Conservation (phyloP, 2,329 filamentous ascomycete species). For the Xylaria arbuscula region DNA sequence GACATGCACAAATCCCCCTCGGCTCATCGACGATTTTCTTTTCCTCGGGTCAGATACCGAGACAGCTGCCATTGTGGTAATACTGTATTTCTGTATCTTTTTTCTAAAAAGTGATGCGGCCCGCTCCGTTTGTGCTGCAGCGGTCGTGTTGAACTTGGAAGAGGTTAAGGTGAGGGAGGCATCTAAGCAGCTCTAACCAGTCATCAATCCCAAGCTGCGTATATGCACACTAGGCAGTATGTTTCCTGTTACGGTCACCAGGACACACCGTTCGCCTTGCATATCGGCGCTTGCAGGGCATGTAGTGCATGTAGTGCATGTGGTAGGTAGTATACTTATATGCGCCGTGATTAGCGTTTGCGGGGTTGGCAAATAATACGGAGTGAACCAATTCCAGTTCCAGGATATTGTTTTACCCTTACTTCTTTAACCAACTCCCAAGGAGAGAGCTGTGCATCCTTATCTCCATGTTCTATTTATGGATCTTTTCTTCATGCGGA, state of each 20-base stretch:
- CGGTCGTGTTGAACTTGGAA: conserved; percentile 17
- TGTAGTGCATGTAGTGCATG: background rate
- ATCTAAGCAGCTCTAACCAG: background rate
- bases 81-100: background rate
- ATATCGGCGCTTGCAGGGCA: conserved; percentile 29
- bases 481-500: conserved; percentile 17
- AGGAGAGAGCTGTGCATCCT: background rate
- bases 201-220: background rate
- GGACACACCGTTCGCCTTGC: conserved; percentile 20
- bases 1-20: background rate
- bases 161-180: background rate
- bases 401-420: background rate
- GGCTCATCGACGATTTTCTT: conserved; percentile 5
- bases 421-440: background rate
- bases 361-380: conserved; percentile 22
- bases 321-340: background rate
- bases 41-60: conserved; percentile 11
- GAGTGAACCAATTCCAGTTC: conserved; percentile 11
- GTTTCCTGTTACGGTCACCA: conserved; percentile 3
- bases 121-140: conserved; percentile 19
- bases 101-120: conserved; percentile 12
- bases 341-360: conserved; percentile 25
- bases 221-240: background rate
- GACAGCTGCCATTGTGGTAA: conserved; percentile 1
- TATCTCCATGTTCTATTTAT: conserved; percentile 30